A percentile compares a stretch with the other conserved stretches of the same genome.
Conservation (phyloP, 257 asterid species). For the Rhazya stricta region DNA sequence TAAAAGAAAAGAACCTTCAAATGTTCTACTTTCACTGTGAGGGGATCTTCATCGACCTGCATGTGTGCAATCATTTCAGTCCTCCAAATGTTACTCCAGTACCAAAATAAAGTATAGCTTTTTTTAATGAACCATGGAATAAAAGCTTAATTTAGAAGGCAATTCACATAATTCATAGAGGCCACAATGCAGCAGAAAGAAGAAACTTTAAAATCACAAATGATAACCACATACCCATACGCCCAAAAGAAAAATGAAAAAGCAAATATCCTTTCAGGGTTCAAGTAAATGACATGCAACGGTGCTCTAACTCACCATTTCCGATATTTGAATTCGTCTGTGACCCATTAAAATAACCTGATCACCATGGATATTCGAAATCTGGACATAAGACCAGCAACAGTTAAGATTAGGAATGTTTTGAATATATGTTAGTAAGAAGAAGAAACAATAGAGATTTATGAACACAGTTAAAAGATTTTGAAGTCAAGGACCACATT, state of each 20-base stretch:
- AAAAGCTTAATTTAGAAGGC: background rate
- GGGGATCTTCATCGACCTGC: slow-evolving; percentile 98
- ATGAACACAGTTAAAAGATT: background rate
- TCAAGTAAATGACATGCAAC: background rate
- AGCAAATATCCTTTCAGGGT: background rate
- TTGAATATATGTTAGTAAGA: background rate
- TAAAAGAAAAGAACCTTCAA: slow-evolving; percentile 56
- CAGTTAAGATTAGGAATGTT: slow-evolving; percentile 27
- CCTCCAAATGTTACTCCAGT: slow-evolving; percentile 20
- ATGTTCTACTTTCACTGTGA: slow-evolving; percentile 91
- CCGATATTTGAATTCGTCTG: slow-evolving; percentile 84
- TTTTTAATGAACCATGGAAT: background rate
- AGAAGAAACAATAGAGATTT: background rate
- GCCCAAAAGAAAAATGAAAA: background rate
- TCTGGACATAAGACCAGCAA: slow-evolving; percentile 48
- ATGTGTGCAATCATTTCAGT: slow-evolving; percentile 27
- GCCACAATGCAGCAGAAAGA: background rate
- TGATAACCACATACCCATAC: no score
- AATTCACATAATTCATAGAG: background rate
- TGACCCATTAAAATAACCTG: slow-evolving; percentile 94
- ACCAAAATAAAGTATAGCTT: background rate
- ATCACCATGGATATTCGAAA: slow-evolving; percentile 89
- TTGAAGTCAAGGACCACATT: background rate
- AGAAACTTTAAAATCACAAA: background rate
- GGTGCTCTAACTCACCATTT: slow-evolving; percentile 58